Evolutionary conservation across 345 rosid species (phyloP), one percentile per base, ranked within the genome.

Genomic region (Brassica rapa): DNA sequence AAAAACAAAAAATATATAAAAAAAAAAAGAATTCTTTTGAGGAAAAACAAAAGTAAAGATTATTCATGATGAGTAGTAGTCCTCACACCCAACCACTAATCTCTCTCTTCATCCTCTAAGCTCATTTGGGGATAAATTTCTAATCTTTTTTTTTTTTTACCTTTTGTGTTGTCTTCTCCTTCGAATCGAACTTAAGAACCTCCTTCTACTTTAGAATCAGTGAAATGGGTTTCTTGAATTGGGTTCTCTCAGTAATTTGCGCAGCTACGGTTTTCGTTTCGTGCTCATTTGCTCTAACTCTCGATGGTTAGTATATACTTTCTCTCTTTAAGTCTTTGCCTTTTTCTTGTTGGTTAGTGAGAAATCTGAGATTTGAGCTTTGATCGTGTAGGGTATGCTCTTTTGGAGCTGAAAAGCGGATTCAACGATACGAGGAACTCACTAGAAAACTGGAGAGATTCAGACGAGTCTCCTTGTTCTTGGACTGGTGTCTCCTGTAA

Each of bases 401-500:
- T 94, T 85, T 79, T 94, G 83, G 97, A 94, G 74, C 69, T 94
- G 57, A 94, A 87, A 70, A 84, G 84, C 46, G 62, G 86, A 64
- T 83, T 91, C 76, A 94, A 94, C 84, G 98, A 94, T 79, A 90
- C 88, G 19, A 89, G 80, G 73, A 89, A 88, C 76, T 73, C 73
- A 39, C 87, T 94, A 62, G 80, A 78, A 41, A 89, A 84, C 92
- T 94, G 98, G 98, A 83, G 69, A 83, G 83, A 81, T 74, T 84
- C 88, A 56, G 97, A 92, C 32, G 91, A 85, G 8, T 82, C 87
- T 74, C 98, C 97, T 67, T 92, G 98, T 83, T 81, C 83, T 69
- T 94, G 98, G 98, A 92, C 91, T 82, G 98, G 98, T 2, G 89
- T 94, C 77, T 85, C 93, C 49, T 94, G 98, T 83, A 65, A 87